These are phyloP conservation scores for Aspergillus niger DNA, from an alignment of 2,329 filamentous ascomycete species.

Conservation along the genomic window DNA sequence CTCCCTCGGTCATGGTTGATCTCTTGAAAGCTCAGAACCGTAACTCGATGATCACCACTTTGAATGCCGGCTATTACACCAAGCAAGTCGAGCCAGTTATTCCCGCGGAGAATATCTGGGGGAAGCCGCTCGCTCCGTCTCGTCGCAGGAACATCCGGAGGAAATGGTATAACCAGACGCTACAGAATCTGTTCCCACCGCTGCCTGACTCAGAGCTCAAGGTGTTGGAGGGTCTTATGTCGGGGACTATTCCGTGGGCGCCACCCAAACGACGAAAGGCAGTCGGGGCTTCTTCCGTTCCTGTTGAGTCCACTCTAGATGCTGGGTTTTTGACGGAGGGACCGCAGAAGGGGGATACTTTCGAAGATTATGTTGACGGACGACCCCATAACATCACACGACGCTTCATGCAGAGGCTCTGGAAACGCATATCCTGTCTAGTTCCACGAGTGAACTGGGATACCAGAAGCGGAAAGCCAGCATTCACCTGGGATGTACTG, in stretches of 20 bases:
- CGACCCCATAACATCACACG: slow-evolving; percentile 44
- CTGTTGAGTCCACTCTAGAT: slow-evolving; percentile 16
- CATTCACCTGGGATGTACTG: slow-evolving; percentile 33
- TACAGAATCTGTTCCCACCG: slow-evolving; percentile 40
- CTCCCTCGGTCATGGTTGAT: slow-evolving; percentile 32
- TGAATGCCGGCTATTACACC: slow-evolving; percentile 26
- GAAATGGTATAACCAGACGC: slow-evolving; percentile 39
- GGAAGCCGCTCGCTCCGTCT: slow-evolving; percentile 29
- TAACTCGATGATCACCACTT: slow-evolving; percentile 28
- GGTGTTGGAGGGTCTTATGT: slow-evolving; percentile 37
- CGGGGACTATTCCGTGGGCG: slow-evolving; percentile 35
- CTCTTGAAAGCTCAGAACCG: slow-evolving; percentile 40
- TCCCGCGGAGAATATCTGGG: slow-evolving; percentile 42
- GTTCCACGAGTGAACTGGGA: slow-evolving; percentile 35
- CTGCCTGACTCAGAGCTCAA: slow-evolving; percentile 40
- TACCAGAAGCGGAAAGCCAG: slow-evolving; percentile 22
- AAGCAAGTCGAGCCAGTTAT: slow-evolving; percentile 33
- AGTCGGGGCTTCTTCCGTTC: neutral
- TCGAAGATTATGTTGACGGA: slow-evolving; percentile 35
- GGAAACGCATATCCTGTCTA: slow-evolving; percentile 38
- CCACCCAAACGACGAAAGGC: slow-evolving; percentile 30
- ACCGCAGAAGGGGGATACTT: slow-evolving; percentile 40
- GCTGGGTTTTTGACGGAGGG: slow-evolving; percentile 38
- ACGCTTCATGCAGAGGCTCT: slow-evolving; percentile 42
- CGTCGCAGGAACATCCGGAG: slow-evolving; percentile 40